phyloP scores from a whole-genome alignment of 441 rosid genomes.

The Flueggea neowawraea region DNA sequence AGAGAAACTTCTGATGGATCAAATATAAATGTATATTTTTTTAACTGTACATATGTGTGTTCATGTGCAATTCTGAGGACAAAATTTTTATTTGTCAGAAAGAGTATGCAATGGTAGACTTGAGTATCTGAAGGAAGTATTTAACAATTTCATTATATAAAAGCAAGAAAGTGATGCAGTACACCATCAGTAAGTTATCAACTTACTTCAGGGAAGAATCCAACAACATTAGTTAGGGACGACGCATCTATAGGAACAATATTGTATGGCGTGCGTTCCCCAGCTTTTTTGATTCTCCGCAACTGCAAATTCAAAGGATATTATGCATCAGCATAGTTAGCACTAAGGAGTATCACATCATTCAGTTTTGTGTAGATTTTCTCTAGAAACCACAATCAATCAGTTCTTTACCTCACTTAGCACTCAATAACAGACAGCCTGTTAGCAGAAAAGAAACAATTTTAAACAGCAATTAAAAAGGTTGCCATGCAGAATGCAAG shows the following conservation, averaged over 20 bases:
- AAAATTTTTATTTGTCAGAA: too few species aligned
- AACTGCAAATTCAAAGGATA: slow-evolving; percentile 47
- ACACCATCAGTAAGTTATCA: background rate
- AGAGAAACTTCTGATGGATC: background rate
- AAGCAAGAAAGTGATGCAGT: too few species aligned
- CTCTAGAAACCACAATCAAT: too few species aligned
- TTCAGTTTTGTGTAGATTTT: too few species aligned
- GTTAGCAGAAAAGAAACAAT: background rate
- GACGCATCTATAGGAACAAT: slow-evolving; percentile 95
- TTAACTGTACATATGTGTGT: background rate
- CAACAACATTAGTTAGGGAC: slow-evolving; percentile 80
- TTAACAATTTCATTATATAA: too few species aligned
- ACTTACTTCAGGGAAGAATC: slow-evolving; percentile 93
- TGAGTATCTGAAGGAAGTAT: too few species aligned
- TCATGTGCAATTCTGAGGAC: background rate
- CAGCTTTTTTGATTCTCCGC: slow-evolving; percentile 67
- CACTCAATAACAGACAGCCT: background rate
- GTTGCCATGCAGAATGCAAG: slow-evolving; percentile 1
- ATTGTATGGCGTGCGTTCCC: slow-evolving; percentile 85
- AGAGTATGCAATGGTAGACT: too few species aligned
- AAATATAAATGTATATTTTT: too few species aligned
- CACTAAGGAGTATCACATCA: background rate
- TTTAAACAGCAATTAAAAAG: too few species aligned
- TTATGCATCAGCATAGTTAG: slow-evolving; percentile 2
- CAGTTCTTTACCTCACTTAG: background rate